These are phyloP conservation scores for Candida silvicultrix DNA, from an alignment of 805 yeast genomes.

Conservation along the genomic window DNA sequence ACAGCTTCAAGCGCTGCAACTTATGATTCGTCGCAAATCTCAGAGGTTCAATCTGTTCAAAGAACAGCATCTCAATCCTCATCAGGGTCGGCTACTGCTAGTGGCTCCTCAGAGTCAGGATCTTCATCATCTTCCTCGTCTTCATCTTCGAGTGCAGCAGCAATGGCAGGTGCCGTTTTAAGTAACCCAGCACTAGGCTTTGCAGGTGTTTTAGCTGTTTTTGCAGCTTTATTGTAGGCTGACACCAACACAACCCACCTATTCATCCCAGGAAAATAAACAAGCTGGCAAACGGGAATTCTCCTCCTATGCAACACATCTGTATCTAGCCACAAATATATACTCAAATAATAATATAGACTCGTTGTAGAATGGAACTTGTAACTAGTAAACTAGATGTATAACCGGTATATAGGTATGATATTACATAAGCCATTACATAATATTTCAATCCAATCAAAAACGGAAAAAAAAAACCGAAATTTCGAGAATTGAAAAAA, in stretches of 20 bases:
- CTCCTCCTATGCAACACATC: background rate
- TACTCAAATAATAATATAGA: no score
- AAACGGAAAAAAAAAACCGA: background rate
- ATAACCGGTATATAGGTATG: no score
- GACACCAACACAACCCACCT: no score
- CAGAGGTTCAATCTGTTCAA: conserved; percentile 13
- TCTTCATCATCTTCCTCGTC: background rate
- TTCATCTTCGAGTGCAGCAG: background rate
- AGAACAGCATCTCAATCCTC: conserved; percentile 10
- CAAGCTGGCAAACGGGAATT: no score
- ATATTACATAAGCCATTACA: no score
- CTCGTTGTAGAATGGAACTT: no score
- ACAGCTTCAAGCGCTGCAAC: conserved; percentile 17
- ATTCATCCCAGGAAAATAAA: no score
- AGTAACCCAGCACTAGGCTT: conserved; percentile 16
- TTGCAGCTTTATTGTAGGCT: conserved; percentile 1
- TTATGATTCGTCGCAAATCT: conserved; percentile 11
- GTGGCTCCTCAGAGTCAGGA: background rate
- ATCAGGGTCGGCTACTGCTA: conserved; percentile 5
- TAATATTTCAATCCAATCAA: background rate
- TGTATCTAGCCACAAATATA: background rate
- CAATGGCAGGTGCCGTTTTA: conserved; percentile 11
- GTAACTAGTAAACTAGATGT: no score
- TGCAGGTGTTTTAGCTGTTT: conserved; percentile 17
- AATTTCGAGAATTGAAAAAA: background rate